A percentile compares a stretch with the other conserved stretches of the same genome.
phyloP scores from a whole-genome alignment of 2,329 filamentous ascomycete genomes.

The Scopulariopsis brevicaulis region DNA sequence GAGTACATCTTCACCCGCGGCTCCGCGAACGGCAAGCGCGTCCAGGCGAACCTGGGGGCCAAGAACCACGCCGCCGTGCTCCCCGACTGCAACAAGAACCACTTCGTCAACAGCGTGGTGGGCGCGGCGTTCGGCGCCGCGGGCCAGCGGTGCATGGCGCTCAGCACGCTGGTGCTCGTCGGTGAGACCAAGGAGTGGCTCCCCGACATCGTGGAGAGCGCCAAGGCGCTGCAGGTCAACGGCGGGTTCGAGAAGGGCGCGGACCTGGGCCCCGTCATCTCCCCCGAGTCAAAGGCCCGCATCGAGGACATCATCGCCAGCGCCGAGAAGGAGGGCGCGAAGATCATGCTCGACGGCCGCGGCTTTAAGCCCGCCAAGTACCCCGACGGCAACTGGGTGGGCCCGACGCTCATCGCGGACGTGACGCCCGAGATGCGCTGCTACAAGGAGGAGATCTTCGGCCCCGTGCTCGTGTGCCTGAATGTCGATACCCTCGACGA shows the following conservation, averaged over 20 bases:
- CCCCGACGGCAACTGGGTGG: slow-evolving; percentile 65
- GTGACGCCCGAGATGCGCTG: slow-evolving; percentile 74
- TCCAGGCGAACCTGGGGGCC: slow-evolving; percentile 77
- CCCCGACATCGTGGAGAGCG: slow-evolving; percentile 63
- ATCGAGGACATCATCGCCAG: slow-evolving; percentile 67
- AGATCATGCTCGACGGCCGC: slow-evolving; percentile 70
- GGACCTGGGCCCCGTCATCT: slow-evolving; percentile 75
- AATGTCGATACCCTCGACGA: slow-evolving; percentile 70
- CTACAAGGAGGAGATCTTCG: slow-evolving; percentile 80
- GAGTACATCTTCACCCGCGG: slow-evolving; percentile 76
- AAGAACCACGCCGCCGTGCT: slow-evolving; percentile 83
- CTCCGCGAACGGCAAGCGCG: slow-evolving; percentile 77
- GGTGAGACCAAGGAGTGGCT: slow-evolving; percentile 81
- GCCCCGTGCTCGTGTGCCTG: slow-evolving; percentile 71
- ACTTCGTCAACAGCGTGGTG: slow-evolving; percentile 73
- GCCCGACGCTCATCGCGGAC: slow-evolving; percentile 71
- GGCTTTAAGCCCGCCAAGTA: slow-evolving; percentile 67
- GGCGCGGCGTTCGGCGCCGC: slow-evolving; percentile 79
- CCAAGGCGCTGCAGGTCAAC: slow-evolving; percentile 61
- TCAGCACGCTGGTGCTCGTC: slow-evolving; percentile 73
- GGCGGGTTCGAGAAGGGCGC: slow-evolving; percentile 73
- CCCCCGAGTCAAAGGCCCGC: slow-evolving; percentile 64
- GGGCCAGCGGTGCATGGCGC: slow-evolving; percentile 77
- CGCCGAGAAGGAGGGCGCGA: slow-evolving; percentile 71
- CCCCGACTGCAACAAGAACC: slow-evolving; percentile 84